Percentiles rank a stretch among this genome's conserved stretches.
Evolutionary conservation across 805 yeast genomes (phyloP).

Genomic region (Cyberlindnera maclurae): DNA sequence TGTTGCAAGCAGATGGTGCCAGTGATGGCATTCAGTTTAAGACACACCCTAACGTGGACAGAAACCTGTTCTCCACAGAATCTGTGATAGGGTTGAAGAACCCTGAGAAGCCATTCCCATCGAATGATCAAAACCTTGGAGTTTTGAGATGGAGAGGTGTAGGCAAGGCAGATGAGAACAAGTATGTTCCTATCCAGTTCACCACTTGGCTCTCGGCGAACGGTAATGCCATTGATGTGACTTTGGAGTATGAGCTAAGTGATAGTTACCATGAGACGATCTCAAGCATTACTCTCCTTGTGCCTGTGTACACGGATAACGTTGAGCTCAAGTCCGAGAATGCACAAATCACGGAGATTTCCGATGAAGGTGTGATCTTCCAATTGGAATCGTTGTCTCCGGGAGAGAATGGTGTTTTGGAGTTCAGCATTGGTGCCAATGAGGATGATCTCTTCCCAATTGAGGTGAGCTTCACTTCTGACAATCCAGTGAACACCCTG

Average conservation of each 20-base stretch:
- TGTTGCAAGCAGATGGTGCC: conserved; percentile 43
- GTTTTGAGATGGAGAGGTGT: conserved; percentile 88
- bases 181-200: conserved; percentile 57
- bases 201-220: conserved; percentile 80
- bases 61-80: conserved; percentile 50
- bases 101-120: conserved; percentile 74
- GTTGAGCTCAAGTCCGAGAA: conserved; percentile 46
- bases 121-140: conserved; percentile 84
- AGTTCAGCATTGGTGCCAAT: conserved; percentile 65
- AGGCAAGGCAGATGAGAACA: conserved; percentile 52
- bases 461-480: conserved; percentile 53
- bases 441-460: conserved; percentile 91
- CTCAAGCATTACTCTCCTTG: conserved; percentile 45
- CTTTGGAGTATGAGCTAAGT: conserved; percentile 80
- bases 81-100: conserved; percentile 71
- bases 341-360: conserved; percentile 48
- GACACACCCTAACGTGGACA: conserved; percentile 95
- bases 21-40: conserved; percentile 61
- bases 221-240: conserved; percentile 59
- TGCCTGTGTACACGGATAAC: conserved; percentile 61
- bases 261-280: conserved; percentile 39
- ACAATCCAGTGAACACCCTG: conserved; percentile 43
- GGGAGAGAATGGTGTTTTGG: conserved; percentile 65
- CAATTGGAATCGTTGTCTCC: conserved; percentile 47
- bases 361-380: conserved; percentile 68